phyloP scores from a whole-genome alignment of 495 filamentous ascomycete species.

The Aspergillus wentii region DNA sequence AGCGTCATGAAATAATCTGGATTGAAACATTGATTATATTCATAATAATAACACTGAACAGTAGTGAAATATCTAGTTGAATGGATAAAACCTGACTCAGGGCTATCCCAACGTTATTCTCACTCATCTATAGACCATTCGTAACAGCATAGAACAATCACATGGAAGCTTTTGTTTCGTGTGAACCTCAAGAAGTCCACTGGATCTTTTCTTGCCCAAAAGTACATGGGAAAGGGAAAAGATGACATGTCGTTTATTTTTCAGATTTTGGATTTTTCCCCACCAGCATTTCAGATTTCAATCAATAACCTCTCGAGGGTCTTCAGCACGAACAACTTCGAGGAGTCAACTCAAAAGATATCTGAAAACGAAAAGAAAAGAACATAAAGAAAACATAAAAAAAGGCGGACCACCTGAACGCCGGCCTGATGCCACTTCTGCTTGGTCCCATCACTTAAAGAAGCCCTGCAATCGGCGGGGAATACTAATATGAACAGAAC shows the following conservation, averaged over 20 bases:
- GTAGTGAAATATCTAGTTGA: conserved; percentile 10
- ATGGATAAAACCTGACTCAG: too few relatives aligned
- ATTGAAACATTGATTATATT: too few relatives aligned
- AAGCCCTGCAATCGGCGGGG: conserved; percentile 32
- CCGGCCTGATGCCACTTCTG: conserved; percentile 49
- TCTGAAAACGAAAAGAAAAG: conserved; percentile 3
- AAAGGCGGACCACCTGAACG: conserved; percentile 44
- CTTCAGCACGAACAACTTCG: too few relatives aligned
- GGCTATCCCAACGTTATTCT: too few relatives aligned
- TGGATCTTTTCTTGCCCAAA: background rate
- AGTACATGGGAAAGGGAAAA: background rate
- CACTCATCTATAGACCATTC: conserved; percentile 44
- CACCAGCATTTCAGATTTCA: conserved; percentile 1
- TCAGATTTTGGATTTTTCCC: background rate
- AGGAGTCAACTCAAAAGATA: background rate
- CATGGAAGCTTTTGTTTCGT: conserved; percentile 16
- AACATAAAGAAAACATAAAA: conserved; percentile 21
- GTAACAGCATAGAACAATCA: conserved; percentile 43
- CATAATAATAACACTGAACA: too few relatives aligned
- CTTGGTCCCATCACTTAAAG: conserved; percentile 33
- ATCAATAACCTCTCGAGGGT: background rate
- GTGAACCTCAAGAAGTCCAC: background rate
- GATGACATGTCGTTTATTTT: background rate
- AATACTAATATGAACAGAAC: conserved; percentile 39
- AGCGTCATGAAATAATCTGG: too few relatives aligned